Evolutionary conservation across 192 early-diverging fungal genomes (phyloP).

Genomic region (Mortierella hygrophila): DNA sequence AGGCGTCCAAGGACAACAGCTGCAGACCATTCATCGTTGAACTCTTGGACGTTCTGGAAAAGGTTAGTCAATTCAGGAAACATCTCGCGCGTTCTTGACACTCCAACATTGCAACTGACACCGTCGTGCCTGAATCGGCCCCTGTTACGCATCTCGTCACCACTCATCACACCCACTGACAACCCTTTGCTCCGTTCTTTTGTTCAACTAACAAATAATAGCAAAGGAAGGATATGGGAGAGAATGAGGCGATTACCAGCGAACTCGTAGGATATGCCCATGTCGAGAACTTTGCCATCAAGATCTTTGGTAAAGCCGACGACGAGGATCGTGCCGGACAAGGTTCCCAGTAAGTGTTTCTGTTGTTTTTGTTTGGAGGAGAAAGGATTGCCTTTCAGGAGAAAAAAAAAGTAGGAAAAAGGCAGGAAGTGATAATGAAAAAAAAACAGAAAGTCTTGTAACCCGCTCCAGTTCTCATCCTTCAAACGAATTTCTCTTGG

Average conservation of each 20-base stretch:
- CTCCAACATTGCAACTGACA: no score
- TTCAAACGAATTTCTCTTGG: no score
- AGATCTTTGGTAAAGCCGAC: conserved; percentile 92
- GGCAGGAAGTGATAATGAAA: no score
- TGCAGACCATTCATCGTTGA: conserved; percentile 71
- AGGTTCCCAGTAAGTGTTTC: conserved; percentile 76
- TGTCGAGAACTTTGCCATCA: conserved; percentile 90
- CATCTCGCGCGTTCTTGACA: not conserved
- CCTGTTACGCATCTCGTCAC: not conserved
- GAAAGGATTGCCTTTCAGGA: not conserved
- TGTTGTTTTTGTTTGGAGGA: not conserved
- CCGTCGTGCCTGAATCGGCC: not conserved
- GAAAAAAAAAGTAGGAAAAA: not conserved
- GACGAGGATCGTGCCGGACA: conserved; percentile 89
- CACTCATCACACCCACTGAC: not conserved
- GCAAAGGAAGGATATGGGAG: conserved; percentile 77
- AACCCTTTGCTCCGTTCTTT: not conserved
- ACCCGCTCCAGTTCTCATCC: no score
- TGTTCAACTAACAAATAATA: conserved; percentile 33
- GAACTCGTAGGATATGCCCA: conserved; percentile 85
- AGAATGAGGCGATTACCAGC: conserved; percentile 78
- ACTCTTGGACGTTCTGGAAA: conserved; percentile 87
- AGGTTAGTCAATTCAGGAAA: conserved; percentile 56
- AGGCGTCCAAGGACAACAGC: conserved; percentile 63
- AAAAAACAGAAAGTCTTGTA: no score